Evolutionary conservation across 345 rosid genomes (phyloP).

Genomic region (Dipteronia sinensis): DNA sequence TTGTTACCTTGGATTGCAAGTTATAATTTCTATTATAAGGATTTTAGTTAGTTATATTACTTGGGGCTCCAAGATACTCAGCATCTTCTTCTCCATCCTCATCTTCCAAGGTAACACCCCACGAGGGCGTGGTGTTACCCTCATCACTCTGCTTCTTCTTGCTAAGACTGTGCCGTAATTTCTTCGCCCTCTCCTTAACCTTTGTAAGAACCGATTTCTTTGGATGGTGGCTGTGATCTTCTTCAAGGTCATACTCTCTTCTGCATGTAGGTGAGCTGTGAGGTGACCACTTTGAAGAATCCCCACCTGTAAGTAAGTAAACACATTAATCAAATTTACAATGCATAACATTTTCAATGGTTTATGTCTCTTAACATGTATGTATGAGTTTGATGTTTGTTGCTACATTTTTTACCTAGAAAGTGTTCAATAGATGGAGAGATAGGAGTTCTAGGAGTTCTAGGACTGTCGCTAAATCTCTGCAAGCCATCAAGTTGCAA

Average conservation of each 20-base stretch:
- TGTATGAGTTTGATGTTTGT: background rate
- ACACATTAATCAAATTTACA: slow-evolving; percentile 4
- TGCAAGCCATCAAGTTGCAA: slow-evolving; percentile 36
- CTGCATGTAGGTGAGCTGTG: slow-evolving; percentile 16
- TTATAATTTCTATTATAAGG: no score
- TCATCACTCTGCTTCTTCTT: slow-evolving; percentile 57
- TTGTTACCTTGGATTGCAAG: no score
- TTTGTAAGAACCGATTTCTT: slow-evolving; percentile 69
- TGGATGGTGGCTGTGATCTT: slow-evolving; percentile 38
- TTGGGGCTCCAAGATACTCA: slow-evolving; percentile 77
- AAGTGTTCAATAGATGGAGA: slow-evolving; percentile 48
- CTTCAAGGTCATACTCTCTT: slow-evolving; percentile 43
- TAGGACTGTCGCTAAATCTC: slow-evolving; percentile 36
- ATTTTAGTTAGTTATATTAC: slow-evolving; percentile 30
- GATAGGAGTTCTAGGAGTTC: slow-evolving; percentile 33
- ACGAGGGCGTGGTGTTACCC: slow-evolving; percentile 45
- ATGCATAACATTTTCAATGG: background rate
- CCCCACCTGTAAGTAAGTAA: slow-evolving; percentile 32
- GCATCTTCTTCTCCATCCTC: slow-evolving; percentile 54
- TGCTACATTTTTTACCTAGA: slow-evolving; percentile 20
- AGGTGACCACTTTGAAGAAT: slow-evolving; percentile 44
- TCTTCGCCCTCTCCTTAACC: slow-evolving; percentile 71
- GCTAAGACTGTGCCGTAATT: slow-evolving; percentile 53
- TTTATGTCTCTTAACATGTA: no score
- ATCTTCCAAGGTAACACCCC: slow-evolving; percentile 45